Evolutionary conservation across 768 basidiomycete species (phyloP), one percentile per base, ranked within the genome.

Genomic region (Termitomyces sp.): DNA sequence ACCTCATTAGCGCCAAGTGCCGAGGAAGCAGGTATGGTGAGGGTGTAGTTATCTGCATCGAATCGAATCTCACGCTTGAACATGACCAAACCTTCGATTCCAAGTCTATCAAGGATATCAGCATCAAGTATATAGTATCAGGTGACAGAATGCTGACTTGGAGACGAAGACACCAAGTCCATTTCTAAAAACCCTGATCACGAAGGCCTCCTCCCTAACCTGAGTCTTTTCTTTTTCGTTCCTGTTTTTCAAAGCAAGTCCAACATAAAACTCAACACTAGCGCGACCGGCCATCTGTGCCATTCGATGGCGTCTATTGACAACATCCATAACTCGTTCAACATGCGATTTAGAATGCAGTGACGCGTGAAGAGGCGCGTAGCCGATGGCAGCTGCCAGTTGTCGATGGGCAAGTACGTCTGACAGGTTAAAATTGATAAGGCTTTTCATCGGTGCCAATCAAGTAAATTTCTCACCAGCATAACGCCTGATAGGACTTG

Each of bases 251-350:
- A 98, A 72, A 4, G 95, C 94, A 16, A 99, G 74, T 0, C 96
- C 95, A 27, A 98, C 94, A 65, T 97, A 98, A 63, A 98, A 99
- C 72, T 99, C 96, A 32, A 98, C 89, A 68, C 93, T 96, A 0
- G 97, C 97, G 14, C 97, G 80, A 4, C 95, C 87, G 0, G 97
- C 97, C 90, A 95, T 96, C 67, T 99, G 97, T 0, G 97, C 97
- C 84, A 96, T 90, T 27, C 96, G 82, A 69, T 99, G 96, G 18
- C 95, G 81, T 43, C 87, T 82, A 65, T 98, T 99, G 52, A 98
- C 89, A 24, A 90, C 85, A 56, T 87, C 87, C 61, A 98, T 72
- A 7, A 90, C 81, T 20, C 87, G 84, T 68, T 98, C 97, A 3
- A 98, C 91, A 64, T 93, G 86, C 14, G 82, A 69, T 69, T 94